Evolutionary conservation across 2,329 filamentous ascomycete genomes (phyloP), one percentile per base, ranked within the genome.

Genomic region (Rutstroemia sydowiana): DNA sequence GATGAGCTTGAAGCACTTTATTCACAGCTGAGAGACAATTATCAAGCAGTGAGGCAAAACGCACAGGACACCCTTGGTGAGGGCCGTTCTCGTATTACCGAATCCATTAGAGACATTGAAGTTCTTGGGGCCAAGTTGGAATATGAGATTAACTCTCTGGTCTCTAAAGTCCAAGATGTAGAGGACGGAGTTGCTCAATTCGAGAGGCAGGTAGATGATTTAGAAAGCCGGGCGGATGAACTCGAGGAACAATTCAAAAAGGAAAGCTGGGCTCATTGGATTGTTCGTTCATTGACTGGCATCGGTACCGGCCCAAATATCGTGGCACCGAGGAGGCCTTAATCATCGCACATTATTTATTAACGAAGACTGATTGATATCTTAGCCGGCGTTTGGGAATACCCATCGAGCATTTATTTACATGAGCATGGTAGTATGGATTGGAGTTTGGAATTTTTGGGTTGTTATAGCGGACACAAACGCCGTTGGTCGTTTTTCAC

Each of bases 131-230:
- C 89, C 18, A 91, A 91, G 68, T 75, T 97, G 51, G 91, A 97
- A 63, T 97, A 97, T 68, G 92, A 96, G 72, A 84, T 96, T 55
- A 81, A 85, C 54, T 82, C 83, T 14, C 73, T 97, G n/a, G 76
- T 82, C 45, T 82, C 84, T 44, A 89, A 89, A 62, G 85, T 95
- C 9, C 78, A 87, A 61, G 92, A 97, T 64, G 87, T 95, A 8
- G 90, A 95, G 64, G 86, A 89, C 55, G 87, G 87, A 1, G 81
- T 95, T 0, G 72, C 71, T 10, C 85, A 90, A 55, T 95, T 95
- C 67, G 87, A 91, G 68, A 76, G 79, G 45, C 86, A 91, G 66
- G 87, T 93, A 1, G 73, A 78, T 42, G 84, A 88, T 49, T 77
- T 88, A 45, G 88, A 87, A 72, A 74, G 68, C 37, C 73, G 81